Conservation (phyloP, 768 basidiomycete genomes). For the Leccinum imitatum region DNA sequence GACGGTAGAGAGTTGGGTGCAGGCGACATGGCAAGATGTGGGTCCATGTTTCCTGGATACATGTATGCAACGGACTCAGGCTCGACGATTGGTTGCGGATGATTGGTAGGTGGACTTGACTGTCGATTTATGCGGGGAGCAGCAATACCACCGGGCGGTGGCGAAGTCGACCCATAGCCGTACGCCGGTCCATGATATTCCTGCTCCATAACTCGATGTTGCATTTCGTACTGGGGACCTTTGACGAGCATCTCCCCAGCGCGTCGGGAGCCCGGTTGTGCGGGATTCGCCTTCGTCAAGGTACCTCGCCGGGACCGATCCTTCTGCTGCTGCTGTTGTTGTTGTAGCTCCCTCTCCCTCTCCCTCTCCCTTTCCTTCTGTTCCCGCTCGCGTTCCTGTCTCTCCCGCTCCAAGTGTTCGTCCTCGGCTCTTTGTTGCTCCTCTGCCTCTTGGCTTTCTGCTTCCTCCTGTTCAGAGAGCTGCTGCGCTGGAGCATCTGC, state of each 20-base stretch:
- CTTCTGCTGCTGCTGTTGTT: constrained; percentile 40
- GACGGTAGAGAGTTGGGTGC: constrained; percentile 18
- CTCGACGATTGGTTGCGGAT: constrained; percentile 29
- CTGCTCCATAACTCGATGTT: constrained; percentile 90
- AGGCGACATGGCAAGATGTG: constrained; percentile 54
- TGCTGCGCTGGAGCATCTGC: constrained; percentile 26
- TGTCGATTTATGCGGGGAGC: constrained; percentile 26
- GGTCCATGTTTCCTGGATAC: constrained; percentile 31
- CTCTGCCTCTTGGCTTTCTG: constrained; percentile 41
- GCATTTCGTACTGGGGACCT: constrained; percentile 91
- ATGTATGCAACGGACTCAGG: constrained; percentile 30
- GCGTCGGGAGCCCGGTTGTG: constrained; percentile 50
- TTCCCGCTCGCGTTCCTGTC: constrained; percentile 55
- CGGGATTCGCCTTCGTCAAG: constrained; percentile 64
- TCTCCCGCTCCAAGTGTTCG: constrained; percentile 49
- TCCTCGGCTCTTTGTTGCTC: constrained; percentile 43
- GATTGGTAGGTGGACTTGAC: constrained; percentile 28
- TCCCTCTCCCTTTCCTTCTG: constrained; percentile 32
- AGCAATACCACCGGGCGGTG: constrained; percentile 23
- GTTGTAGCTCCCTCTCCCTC: constrained; percentile 31
- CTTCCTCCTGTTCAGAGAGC: constrained; percentile 35
- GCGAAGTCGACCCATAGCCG: constrained; percentile 26
- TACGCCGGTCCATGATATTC: constrained; percentile 57
- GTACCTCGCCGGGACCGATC: constrained; percentile 46
- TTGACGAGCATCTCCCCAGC: constrained; percentile 85